Evolutionary conservation across 164 flowering plant species (phyloP).

Genomic region (Vitis rupestris): DNA sequence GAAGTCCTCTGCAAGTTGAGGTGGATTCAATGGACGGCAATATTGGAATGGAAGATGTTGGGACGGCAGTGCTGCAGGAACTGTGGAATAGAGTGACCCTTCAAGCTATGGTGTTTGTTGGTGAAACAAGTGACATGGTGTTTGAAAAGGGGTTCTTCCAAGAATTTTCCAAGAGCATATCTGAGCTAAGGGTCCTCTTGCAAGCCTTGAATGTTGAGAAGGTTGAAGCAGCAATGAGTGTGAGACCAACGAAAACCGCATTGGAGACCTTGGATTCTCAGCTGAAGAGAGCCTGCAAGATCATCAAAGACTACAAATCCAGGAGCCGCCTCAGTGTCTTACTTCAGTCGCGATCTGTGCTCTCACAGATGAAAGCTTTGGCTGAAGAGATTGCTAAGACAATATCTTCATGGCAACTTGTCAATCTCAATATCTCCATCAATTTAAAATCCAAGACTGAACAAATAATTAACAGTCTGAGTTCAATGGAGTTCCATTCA

Average conservation of each 20-base stretch:
- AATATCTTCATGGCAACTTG: conserved; percentile 18
- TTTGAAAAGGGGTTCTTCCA: conserved; percentile 18
- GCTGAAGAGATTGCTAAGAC: conserved; percentile 20
- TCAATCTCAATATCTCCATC: conserved; percentile 18
- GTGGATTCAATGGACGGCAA: background rate
- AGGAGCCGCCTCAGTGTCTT: conserved; percentile 19
- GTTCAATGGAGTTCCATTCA: conserved; percentile 17
- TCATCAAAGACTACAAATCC: conserved; percentile 18
- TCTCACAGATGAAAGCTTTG: conserved; percentile 15
- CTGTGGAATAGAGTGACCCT: conserved; percentile 15
- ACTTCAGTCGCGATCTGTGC: conserved; percentile 10
- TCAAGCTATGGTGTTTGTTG: conserved; percentile 9
- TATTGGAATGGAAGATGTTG: conserved; percentile 12
- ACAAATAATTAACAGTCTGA: conserved; percentile 13
- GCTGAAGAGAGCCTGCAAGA: conserved; percentile 13
- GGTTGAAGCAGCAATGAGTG: conserved; percentile 9
- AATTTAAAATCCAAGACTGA: conserved; percentile 13
- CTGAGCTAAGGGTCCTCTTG: conserved; percentile 13
- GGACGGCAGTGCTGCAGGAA: conserved; percentile 17
- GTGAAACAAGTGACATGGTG: conserved; percentile 17
- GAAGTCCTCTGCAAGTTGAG: no score
- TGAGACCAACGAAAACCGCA: conserved; percentile 5
- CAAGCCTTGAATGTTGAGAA: conserved; percentile 8
- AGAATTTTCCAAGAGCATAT: conserved; percentile 17
- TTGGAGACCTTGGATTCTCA: conserved; percentile 10